These are phyloP conservation scores for Colletotrichum lupini DNA, from an alignment of 2,329 filamentous ascomycete genomes.

Conservation along the genomic window DNA sequence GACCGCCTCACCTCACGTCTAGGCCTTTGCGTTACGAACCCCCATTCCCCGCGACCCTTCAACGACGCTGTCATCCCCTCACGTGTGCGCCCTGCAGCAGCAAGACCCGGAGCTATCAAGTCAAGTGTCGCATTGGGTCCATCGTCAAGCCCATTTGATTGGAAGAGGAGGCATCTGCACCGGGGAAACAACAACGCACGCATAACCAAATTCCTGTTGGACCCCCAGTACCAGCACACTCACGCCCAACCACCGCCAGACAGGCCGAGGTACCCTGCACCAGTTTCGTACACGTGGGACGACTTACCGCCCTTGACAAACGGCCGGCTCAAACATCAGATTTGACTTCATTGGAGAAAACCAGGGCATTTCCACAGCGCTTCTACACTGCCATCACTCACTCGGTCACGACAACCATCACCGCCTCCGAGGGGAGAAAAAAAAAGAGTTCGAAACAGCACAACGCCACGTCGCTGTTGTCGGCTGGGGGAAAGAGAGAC, in stretches of 20 bases:
- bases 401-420: conserved; percentile 11
- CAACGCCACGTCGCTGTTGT: conserved; percentile 6
- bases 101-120: conserved; percentile 13
- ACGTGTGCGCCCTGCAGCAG: conserved; percentile 32
- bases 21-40: conserved; percentile 8
- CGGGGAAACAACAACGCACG: conserved; percentile 34
- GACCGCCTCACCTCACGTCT: conserved; percentile 16
- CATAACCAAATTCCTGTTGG: conserved; percentile 31
- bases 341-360: conserved; percentile 12
- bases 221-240: conserved; percentile 21
- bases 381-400: neutral
- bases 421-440: neutral
- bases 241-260: conserved; percentile 33
- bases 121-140: conserved; percentile 29
- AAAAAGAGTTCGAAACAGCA: conserved; percentile 12
- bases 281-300: conserved; percentile 33
- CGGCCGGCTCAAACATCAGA: conserved; percentile 1
- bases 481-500: neutral
- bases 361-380: neutral
- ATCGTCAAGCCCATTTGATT: conserved; percentile 15
- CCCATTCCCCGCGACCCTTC: neutral
- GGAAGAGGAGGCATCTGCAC: conserved; percentile 32
- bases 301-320: conserved; percentile 33
- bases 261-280: conserved; percentile 28
- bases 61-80: conserved; percentile 25